These are phyloP conservation scores for Stereum hirsutum DNA, from an alignment of 1,284 basidiomycete genomes.

Conservation along the genomic window DNA sequence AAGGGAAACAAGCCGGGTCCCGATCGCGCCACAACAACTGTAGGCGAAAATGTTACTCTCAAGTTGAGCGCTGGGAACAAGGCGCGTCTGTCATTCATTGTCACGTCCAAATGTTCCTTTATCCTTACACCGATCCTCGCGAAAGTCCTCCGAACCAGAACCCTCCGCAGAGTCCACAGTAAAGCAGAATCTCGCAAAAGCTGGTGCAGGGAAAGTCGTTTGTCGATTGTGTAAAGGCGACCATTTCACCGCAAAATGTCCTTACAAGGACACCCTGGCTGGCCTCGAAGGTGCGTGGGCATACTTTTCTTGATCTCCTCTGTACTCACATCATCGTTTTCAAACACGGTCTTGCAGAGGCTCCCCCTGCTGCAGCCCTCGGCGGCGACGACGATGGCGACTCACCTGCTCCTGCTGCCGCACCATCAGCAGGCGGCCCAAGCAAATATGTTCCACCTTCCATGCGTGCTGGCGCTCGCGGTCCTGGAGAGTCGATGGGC, in stretches of 20 bases:
- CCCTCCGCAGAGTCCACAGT: conserved; percentile 62
- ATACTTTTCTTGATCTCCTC: neutral
- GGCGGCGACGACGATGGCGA: conserved; percentile 24
- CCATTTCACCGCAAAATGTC: conserved; percentile 98
- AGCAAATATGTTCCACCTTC: conserved; percentile 14
- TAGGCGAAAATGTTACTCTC: conserved; percentile 85
- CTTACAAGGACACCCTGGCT: conserved; percentile 90
- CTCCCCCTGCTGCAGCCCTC: conserved; percentile 39
- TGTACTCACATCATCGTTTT: conserved; percentile 1
- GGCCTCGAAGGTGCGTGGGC: conserved; percentile 59
- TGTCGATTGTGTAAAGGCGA: conserved; percentile 96
- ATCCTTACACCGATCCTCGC: neutral
- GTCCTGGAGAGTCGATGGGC: conserved; percentile 12
- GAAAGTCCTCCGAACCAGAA: conserved; percentile 59
- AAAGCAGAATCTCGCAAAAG: conserved; percentile 60
- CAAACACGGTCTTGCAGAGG: conserved; percentile 19
- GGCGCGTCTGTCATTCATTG: conserved; percentile 30
- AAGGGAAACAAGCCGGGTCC: conserved; percentile 85
- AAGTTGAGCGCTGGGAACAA: conserved; percentile 84
- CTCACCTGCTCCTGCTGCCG: conserved; percentile 1
- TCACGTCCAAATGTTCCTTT: neutral
- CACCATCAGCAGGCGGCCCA: conserved; percentile 10
- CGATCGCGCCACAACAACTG: conserved; percentile 91
- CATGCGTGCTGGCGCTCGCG: conserved; percentile 13
- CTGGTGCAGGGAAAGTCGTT: conserved; percentile 80